A percentile compares a stretch with the other conserved stretches of the same genome.
phyloP scores from a whole-genome alignment of 352 stramenopile species.

The Phytophthora sojae region DNA sequence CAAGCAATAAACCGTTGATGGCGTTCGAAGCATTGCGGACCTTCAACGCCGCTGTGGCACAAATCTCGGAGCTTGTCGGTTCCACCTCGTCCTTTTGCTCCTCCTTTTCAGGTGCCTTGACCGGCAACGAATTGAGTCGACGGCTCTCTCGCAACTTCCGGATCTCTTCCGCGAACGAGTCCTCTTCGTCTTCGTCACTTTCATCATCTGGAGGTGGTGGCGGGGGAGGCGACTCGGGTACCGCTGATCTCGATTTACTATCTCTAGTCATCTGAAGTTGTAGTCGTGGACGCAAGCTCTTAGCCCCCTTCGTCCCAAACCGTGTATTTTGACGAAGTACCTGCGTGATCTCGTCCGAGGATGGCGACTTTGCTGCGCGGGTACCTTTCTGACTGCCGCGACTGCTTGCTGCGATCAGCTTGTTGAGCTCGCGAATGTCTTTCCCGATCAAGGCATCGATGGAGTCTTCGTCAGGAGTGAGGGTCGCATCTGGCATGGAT shows the following conservation, averaged over 20 bases:
- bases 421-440: slow-evolving; percentile 53
- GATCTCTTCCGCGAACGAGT: slow-evolving; percentile 62
- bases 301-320: slow-evolving; percentile 30
- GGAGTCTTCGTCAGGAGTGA: slow-evolving; percentile 36
- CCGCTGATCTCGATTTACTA: slow-evolving; percentile 4
- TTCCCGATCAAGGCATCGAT: slow-evolving; percentile 59
- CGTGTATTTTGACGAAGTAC: slow-evolving; percentile 44
- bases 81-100: slow-evolving; percentile 17
- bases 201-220: slow-evolving; percentile 23
- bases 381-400: slow-evolving; percentile 2
- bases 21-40: slow-evolving; percentile 47
- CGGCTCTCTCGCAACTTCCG: slow-evolving; percentile 30
- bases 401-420: slow-evolving; percentile 45
- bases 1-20: slow-evolving; percentile 55
- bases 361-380: slow-evolving; percentile 21
- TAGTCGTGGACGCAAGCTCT: slow-evolving; percentile 6
- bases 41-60: slow-evolving; percentile 13
- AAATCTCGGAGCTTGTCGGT: slow-evolving; percentile 12
- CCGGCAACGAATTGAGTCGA: slow-evolving; percentile 17
- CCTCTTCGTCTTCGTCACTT: slow-evolving; percentile 38
- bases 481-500: slow-evolving; percentile 22
- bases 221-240: slow-evolving; percentile 24
- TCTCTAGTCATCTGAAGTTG: slow-evolving; percentile 6
- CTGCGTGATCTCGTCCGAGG: slow-evolving; percentile 40
- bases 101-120: slow-evolving; percentile 23